These are phyloP conservation scores for Leishmania martiniquensis DNA, from an alignment of 208 protist genomes.

Conservation along the genomic window DNA sequence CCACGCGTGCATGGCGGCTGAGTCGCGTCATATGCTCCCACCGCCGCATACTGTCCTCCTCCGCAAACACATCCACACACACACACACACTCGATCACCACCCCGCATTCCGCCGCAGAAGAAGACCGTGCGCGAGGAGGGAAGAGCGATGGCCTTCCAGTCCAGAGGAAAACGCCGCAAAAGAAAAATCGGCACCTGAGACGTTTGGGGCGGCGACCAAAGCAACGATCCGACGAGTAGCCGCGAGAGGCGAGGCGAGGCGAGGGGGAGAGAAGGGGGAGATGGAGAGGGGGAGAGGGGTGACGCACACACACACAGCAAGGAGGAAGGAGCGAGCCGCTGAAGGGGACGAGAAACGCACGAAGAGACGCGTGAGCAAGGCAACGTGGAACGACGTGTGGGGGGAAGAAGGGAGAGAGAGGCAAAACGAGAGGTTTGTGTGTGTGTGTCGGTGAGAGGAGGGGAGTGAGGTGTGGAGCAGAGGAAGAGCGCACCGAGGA, in stretches of 20 bases:
- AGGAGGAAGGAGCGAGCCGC: not conserved
- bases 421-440: not conserved
- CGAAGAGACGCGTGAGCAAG: not conserved
- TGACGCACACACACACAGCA: not conserved
- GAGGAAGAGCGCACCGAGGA: not conserved
- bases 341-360: constrained; percentile 1
- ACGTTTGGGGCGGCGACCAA: not conserved
- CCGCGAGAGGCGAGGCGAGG: no score
- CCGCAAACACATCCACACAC: no score
- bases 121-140: no score
- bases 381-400: no score
- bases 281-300: not conserved
- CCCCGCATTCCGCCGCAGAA: no score
- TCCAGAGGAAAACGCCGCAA: not conserved
- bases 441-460: no score
- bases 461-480: not conserved
- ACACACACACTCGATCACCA: not conserved
- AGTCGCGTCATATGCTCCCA: no score
- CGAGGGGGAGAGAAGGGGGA: no score
- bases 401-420: not conserved
- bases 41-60: no score
- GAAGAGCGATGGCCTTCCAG: no score
- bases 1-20: not conserved
- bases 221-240: not conserved
- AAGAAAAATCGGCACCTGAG: not conserved